Evolutionary conservation across 306 rosid genomes (phyloP).

Genomic region (Arachis hypogaea): DNA sequence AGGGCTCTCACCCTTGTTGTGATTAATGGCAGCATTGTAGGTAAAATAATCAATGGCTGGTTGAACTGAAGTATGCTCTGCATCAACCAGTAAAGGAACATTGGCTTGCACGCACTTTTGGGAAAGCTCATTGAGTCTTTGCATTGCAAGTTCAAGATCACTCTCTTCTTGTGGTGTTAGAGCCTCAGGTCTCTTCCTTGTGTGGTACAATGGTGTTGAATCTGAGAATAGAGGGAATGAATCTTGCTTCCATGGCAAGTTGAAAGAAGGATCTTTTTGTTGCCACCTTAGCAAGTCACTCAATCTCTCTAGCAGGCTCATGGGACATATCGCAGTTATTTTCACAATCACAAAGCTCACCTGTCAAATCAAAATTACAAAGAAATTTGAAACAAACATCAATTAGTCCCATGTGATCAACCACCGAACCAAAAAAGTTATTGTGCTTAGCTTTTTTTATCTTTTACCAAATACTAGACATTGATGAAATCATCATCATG

Average conservation of each 20-base stretch:
- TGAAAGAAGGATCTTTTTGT: constrained; percentile 61
- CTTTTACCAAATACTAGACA: background rate
- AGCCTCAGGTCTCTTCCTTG: constrained; percentile 57
- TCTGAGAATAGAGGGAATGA: constrained; percentile 69
- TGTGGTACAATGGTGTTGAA: constrained; percentile 77
- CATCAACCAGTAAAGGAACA: constrained; percentile 71
- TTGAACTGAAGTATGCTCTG: constrained; percentile 79
- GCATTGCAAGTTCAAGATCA: constrained; percentile 60
- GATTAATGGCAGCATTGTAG: constrained; percentile 61
- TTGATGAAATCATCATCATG: background rate
- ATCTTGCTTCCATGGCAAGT: constrained; percentile 78
- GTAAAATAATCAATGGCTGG: constrained; percentile 94
- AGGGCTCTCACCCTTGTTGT: constrained; percentile 58
- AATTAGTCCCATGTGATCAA: constrained; percentile 10
- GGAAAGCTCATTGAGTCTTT: constrained; percentile 62
- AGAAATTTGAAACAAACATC: constrained; percentile 1
- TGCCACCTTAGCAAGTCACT: constrained; percentile 95
- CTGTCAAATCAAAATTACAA: constrained; percentile 38
- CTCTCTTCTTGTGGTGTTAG: constrained; percentile 66
- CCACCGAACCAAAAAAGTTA: too few species aligned
- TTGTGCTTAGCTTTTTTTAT: background rate
- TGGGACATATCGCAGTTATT: constrained; percentile 88
- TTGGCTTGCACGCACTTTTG: constrained; percentile 58
- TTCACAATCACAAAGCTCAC: constrained; percentile 72
- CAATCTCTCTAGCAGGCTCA: constrained; percentile 58